Base-by-base conservation (phyloP, 805 yeast species). In the Candida patagonica region DNA sequence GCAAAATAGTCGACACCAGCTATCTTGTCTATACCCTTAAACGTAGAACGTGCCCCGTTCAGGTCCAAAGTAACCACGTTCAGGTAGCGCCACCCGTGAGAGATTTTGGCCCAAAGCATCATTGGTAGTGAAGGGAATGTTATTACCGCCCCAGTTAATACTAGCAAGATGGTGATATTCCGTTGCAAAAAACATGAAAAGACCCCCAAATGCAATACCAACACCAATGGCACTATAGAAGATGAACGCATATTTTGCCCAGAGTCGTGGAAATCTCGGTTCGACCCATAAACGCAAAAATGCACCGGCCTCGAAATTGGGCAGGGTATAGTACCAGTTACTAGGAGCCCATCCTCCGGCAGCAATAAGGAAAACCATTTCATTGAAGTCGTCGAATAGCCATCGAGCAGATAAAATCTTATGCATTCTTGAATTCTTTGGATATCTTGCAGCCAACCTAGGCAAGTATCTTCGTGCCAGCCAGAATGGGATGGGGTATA, bases 171-270 rank as follows among this genome's bases (percentile, higher is more conserved):
- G 51, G 13, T 61, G 57, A 42, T 55, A 63, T 41, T 60, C 66
- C 2, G 66, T 66, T 0, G 66, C 55, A 48, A 68, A 66, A 48
- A 71, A 71, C 19, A 67, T 62, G 35, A 69, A 38, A 34, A 71
- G 52, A 1, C 73, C 72, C 42, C 70, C 62, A 46, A 68, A 66
- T 2, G 74, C 74, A 17, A 67, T 66, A 1, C 75, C 76, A 4
- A 73, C 71, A 2, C 69, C 64, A 6, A 71, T 54, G 1, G 71
- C 74, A 43, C 71, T 65, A 25, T 70, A 66, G 30, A 71, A 55
- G 12, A 71, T 64, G 48, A 71, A 71, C 47, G 69, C 69, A 53
- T 71, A 71, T 54, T 68, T 70, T 37, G 68, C 71, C 76, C 76
- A 71, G 76, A 76, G 71, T 22, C 57, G 51, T 5, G 65, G 51